phyloP scores from a whole-genome alignment of 1,139 yeast species.

The Pneumocystis sp. region DNA sequence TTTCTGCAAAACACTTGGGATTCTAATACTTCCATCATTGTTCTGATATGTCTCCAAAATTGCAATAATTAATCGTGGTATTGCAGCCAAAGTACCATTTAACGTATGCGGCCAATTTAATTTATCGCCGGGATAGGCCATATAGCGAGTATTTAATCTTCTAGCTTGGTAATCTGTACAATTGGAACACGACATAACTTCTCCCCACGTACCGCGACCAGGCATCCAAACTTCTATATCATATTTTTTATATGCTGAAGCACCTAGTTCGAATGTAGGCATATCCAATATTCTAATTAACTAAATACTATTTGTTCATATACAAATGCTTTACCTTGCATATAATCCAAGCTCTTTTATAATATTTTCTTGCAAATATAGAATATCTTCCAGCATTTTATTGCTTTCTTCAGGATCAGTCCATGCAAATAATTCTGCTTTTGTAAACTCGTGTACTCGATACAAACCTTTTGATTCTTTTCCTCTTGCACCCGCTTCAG shows the following conservation, averaged over 20 bases:
- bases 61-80: slow-evolving; percentile 82
- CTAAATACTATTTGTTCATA: neutral
- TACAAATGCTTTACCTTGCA: slow-evolving; percentile 28
- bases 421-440: slow-evolving; percentile 86
- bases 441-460: slow-evolving; percentile 95
- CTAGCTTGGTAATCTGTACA: slow-evolving; percentile 87
- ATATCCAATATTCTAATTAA: slow-evolving; percentile 53
- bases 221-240: slow-evolving; percentile 99
- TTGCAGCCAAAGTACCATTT: slow-evolving; percentile 93
- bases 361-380: slow-evolving; percentile 49
- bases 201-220: slow-evolving; percentile 88
- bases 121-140: slow-evolving; percentile 24
- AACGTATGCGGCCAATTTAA: slow-evolving; percentile 53
- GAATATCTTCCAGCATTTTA: slow-evolving; percentile 43
- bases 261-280: slow-evolving; percentile 85
- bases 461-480: slow-evolving; percentile 82
- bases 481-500: slow-evolving; percentile 97
- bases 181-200: slow-evolving; percentile 76
- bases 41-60: slow-evolving; percentile 74
- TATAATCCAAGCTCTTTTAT: slow-evolving; percentile 54
- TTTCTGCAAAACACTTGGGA: neutral
- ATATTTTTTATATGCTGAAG: slow-evolving; percentile 82
- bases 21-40: slow-evolving; percentile 21
- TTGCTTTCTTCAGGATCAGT: slow-evolving; percentile 25
- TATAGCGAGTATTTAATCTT: slow-evolving; percentile 52